Evolutionary conservation across 208 protist species (phyloP), one percentile per base, ranked within the genome.

Genomic region (Phytomonas sp.): DNA sequence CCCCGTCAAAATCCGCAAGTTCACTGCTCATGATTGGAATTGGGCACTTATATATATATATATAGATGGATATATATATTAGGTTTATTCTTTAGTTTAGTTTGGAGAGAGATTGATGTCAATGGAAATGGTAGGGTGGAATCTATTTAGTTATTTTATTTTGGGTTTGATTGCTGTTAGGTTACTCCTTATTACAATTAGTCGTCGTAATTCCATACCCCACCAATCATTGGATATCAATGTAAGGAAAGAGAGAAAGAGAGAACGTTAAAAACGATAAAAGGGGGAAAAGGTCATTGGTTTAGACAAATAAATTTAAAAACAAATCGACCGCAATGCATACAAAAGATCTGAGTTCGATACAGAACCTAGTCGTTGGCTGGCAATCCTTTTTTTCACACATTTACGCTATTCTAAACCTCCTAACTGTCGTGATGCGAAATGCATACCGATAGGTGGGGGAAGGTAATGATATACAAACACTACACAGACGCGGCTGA

Each of bases 1-100:
- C 92, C 36, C 89, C 89, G 63, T 97, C 92, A 72, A 97, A 97
- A 75, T 94, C 92, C 10, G 87, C 88, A 52, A 97, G 84, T 72
- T 87, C 86, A 78, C 79, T 86, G 76, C 84, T 94, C 81, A 86
- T 92, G 59, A 63, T 74, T 30, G 63, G 0, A 70, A 40, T 30
- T 23, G 19, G 33, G 23, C 19, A 26, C 45, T 26, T 56, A 5
- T 3, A 23, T 37, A n/a, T n/a, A n/a, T n/a, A n/a, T n/a, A n/a
- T n/a, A n/a, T n/a, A n/a, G n/a, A n/a, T n/a, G n/a, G n/a, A n/a
- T n/a, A n/a, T n/a, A n/a, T n/a, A n/a, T n/a, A n/a, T n/a, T n/a
- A n/a, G n/a, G n/a, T n/a, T n/a, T n/a, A n/a, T n/a, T n/a, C n/a
- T n/a, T n/a, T n/a, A n/a, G n/a, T n/a, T n/a, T n/a, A n/a, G n/a